Conservation (phyloP, 768 basidiomycete species). For the Cystoderma amianthinum region DNA sequence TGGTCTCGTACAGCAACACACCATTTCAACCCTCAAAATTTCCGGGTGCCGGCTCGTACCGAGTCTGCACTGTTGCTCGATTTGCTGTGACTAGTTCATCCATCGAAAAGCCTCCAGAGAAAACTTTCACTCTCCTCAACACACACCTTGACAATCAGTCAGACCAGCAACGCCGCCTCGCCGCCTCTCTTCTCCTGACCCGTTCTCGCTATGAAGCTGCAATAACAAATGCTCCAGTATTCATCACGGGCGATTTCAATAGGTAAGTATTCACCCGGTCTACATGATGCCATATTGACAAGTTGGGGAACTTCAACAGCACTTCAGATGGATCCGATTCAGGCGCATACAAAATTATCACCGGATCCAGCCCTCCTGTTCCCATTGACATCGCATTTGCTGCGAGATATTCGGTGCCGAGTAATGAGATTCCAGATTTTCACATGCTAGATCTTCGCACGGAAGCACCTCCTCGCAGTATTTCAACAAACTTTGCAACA, state of each 20-base stretch:
- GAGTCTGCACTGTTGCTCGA: conserved; percentile 40
- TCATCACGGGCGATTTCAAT: conserved; percentile 52
- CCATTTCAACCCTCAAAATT: conserved; percentile 42
- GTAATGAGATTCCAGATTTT: conserved; percentile 23
- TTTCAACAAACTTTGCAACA: conserved; percentile 41
- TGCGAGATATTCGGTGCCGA: conserved; percentile 28
- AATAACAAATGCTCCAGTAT: conserved; percentile 28
- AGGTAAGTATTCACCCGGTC: conserved; percentile 14
- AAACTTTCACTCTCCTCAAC: conserved; percentile 36
- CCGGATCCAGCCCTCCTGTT: conserved; percentile 30
- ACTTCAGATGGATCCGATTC: conserved; percentile 34
- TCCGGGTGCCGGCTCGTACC: conserved; percentile 42
- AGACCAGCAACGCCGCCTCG: conserved; percentile 42
- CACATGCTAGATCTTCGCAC: conserved; percentile 37
- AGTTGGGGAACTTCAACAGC: conserved; percentile 14
- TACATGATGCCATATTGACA: neutral
- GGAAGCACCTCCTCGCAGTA: conserved; percentile 27
- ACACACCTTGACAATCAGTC: conserved; percentile 50
- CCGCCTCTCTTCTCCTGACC: conserved; percentile 42
- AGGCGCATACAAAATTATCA: conserved; percentile 44
- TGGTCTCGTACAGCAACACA: conserved; percentile 21
- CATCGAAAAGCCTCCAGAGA: conserved; percentile 7
- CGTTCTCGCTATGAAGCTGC: conserved; percentile 43
- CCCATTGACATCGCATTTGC: conserved; percentile 36
- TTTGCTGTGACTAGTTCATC: conserved; percentile 18